Percentiles rank a stretch among this genome's conserved stretches.
phyloP scores from a whole-genome alignment of 305 asterid species.

The Fraxinus sp. region DNA sequence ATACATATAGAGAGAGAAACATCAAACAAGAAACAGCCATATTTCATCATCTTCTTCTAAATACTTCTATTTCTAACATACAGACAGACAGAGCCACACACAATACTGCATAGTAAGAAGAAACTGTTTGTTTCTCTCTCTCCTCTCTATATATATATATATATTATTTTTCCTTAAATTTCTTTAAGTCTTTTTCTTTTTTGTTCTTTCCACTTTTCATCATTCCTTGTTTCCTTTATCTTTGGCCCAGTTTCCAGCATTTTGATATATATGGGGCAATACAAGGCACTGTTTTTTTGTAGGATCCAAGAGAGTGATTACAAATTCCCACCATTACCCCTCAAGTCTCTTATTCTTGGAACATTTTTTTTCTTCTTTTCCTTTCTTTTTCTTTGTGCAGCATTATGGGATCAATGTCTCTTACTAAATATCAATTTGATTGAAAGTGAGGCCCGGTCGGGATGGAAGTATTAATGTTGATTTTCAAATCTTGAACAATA shows the following conservation, averaged over 20 bases:
- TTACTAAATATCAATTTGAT: not conserved
- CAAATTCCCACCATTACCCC: conserved; percentile 37
- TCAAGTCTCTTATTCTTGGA: conserved; percentile 9
- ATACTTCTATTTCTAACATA: not conserved
- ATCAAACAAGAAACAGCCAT: not conserved
- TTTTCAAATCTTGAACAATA: not conserved
- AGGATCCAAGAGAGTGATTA: conserved; percentile 73
- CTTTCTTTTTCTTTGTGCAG: not conserved
- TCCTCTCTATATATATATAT: not conserved
- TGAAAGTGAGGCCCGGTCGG: not conserved
- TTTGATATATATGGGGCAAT: conserved; percentile 36
- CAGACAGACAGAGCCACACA: not conserved
- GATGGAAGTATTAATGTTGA: not conserved
- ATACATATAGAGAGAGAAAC: not conserved
- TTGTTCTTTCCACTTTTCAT: conserved; percentile 44
- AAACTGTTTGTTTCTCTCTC: not conserved
- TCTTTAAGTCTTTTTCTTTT: conserved; percentile 42
- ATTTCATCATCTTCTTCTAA: not conserved
- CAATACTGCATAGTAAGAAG: not conserved
- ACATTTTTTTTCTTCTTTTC: not conserved
- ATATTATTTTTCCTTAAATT: conserved; percentile 22
- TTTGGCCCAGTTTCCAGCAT: conserved; percentile 42
- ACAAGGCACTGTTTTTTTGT: conserved; percentile 29
- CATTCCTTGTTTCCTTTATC: conserved; percentile 71
- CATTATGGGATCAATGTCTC: not conserved